Conservation (phyloP, 1,139 yeast species). For the Scheffersomyces illinoinensis region DNA sequence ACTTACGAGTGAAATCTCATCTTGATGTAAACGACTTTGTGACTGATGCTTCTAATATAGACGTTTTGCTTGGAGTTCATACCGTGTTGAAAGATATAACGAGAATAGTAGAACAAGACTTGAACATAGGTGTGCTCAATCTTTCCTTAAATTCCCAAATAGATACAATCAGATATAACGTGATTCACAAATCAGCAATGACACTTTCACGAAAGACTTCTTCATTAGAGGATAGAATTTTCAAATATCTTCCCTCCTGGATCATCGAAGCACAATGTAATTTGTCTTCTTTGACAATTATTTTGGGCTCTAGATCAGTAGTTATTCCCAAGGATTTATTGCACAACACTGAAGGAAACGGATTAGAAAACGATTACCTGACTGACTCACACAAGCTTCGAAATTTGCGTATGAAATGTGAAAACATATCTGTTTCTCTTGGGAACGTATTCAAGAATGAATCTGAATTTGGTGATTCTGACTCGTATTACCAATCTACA, state of each 20-base stretch:
- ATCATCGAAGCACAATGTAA: slow-evolving; percentile 37
- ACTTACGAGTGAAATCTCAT: slow-evolving; percentile 26
- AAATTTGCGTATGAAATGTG: slow-evolving; percentile 17
- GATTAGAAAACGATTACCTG: slow-evolving; percentile 40
- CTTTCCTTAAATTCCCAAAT: slow-evolving; percentile 28
- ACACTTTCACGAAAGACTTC: slow-evolving; percentile 4
- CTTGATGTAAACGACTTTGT: slow-evolving; percentile 22
- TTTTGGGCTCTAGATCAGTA: slow-evolving; percentile 62
- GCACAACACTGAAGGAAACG: slow-evolving; percentile 29
- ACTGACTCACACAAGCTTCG: slow-evolving; percentile 39
- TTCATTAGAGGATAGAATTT: slow-evolving; percentile 23
- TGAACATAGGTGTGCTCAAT: slow-evolving; percentile 33
- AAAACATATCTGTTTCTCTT: slow-evolving; percentile 11
- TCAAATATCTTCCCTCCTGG: slow-evolving; percentile 49
- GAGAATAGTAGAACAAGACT: slow-evolving; percentile 24
- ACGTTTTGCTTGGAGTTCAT: slow-evolving; percentile 34
- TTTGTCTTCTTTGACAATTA: slow-evolving; percentile 30
- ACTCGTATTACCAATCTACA: slow-evolving; percentile 5
- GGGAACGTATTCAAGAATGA: slow-evolving; percentile 7
- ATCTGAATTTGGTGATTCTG: not conserved
- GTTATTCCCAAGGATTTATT: slow-evolving; percentile 48
- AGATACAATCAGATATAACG: slow-evolving; percentile 9
- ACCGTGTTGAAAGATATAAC: slow-evolving; percentile 29
- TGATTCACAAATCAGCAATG: not conserved
- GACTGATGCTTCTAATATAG: slow-evolving; percentile 32